These are phyloP conservation scores for Carex myosuroides DNA, from an alignment of 176 grass and related monocot genomes.

Conservation along the genomic window DNA sequence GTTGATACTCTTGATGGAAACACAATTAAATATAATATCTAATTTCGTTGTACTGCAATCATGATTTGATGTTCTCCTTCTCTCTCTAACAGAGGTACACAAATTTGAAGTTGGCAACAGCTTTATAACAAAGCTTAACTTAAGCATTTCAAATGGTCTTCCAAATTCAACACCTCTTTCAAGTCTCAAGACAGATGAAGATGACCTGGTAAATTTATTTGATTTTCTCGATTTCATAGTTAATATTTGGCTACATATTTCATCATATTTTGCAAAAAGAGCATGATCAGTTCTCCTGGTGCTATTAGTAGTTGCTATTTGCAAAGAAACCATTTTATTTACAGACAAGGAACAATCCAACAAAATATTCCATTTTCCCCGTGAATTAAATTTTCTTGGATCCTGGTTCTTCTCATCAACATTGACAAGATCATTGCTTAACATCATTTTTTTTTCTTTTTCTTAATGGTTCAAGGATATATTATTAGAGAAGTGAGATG, in stretches of 20 bases:
- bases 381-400: background rate
- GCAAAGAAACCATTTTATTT: background rate
- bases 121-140: conserved; percentile 67
- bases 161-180: conserved; percentile 53
- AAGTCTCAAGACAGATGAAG: conserved; percentile 44
- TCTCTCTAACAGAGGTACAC: conserved; percentile 22
- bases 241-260: background rate
- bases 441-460: background rate
- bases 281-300: background rate
- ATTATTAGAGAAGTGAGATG: background rate
- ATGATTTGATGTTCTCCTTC: background rate
- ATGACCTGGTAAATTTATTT: conserved; percentile 52
- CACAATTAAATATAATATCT: background rate
- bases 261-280: background rate
- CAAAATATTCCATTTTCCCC: background rate
- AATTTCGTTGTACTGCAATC: background rate
- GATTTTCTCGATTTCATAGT: background rate
- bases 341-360: background rate
- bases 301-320: background rate
- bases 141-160: conserved; percentile 58
- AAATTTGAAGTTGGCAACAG: conserved; percentile 29
- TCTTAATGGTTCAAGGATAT: background rate
- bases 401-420: background rate
- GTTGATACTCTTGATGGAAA: background rate
- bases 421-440: background rate